These are phyloP conservation scores for Nymphaea colorata DNA, from an alignment of 164 flowering plant species.

Conservation along the genomic window DNA sequence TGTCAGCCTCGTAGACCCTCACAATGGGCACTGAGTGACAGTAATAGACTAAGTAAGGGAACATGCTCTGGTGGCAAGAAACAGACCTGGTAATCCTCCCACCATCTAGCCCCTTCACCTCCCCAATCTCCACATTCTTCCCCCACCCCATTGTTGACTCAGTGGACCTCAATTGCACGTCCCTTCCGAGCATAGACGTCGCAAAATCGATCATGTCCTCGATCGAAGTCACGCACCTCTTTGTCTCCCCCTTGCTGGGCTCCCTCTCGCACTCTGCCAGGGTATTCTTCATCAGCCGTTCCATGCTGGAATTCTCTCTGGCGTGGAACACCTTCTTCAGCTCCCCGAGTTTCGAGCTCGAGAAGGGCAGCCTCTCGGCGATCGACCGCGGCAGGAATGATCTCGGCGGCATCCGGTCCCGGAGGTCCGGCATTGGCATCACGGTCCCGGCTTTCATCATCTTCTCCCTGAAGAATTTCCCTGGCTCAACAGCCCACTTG, in stretches of 20 bases:
- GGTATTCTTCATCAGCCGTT: constrained; percentile 28
- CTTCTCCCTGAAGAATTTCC: constrained; percentile 77
- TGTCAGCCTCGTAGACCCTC: constrained; percentile 64
- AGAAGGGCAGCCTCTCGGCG: constrained; percentile 50
- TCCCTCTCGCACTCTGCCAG: constrained; percentile 52
- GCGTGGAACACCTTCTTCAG: constrained; percentile 34
- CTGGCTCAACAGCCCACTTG: constrained; percentile 51
- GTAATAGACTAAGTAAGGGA: constrained; percentile 68
- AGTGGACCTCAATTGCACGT: constrained; percentile 43
- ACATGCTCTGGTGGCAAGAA: constrained; percentile 83
- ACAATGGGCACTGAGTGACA: constrained; percentile 90
- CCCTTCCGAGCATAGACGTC: constrained; percentile 38
- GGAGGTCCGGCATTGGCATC: constrained; percentile 73
- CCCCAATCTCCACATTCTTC: constrained; percentile 39
- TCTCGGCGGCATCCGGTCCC: constrained; percentile 72
- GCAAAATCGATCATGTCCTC: constrained; percentile 98
- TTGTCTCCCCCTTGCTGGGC: constrained; percentile 75
- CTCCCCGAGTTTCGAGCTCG: constrained; percentile 20
- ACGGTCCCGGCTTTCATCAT: constrained; percentile 46
- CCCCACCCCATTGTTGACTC: constrained; percentile 48
- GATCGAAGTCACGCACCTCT: constrained; percentile 60
- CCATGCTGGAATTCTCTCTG: constrained; percentile 41
- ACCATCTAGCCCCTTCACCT: constrained; percentile 49
- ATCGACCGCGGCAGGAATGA: constrained; percentile 69
- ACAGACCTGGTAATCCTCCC: constrained; percentile 44